Conservation (phyloP, 2,329 filamentous ascomycete genomes). For the Huntiella omanensis region DNA sequence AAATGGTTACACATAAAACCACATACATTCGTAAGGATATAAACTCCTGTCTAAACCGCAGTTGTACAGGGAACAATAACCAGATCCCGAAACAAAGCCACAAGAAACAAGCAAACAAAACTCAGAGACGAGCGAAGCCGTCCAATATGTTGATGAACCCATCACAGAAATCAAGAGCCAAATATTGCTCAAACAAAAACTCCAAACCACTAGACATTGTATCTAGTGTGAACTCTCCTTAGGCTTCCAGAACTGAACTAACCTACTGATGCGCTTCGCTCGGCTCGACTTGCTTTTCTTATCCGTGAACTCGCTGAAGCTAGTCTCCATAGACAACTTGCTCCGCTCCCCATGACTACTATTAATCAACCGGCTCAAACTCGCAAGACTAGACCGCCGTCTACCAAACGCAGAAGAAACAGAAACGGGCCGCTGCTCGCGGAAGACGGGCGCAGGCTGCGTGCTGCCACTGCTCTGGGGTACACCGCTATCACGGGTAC, state of each 20-base stretch:
- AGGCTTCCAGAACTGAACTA: conserved; percentile 64
- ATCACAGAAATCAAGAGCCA: neutral
- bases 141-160: no score
- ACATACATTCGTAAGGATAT: conserved; percentile 11
- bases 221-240: conserved; percentile 18
- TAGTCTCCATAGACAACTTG: conserved; percentile 53
- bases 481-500: conserved; percentile 47
- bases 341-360: conserved; percentile 56
- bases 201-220: neutral
- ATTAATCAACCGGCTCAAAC: conserved; percentile 57
- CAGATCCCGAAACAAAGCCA: neutral
- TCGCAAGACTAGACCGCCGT: conserved; percentile 57
- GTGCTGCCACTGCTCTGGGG: conserved; percentile 16
- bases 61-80: neutral
- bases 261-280: conserved; percentile 49
- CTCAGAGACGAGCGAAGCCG: neutral
- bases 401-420: conserved; percentile 46
- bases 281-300: conserved; percentile 43
- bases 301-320: conserved; percentile 33
- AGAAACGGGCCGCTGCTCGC: conserved; percentile 41
- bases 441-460: conserved; percentile 25
- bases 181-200: neutral
- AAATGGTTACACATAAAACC: conserved; percentile 10
- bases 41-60: no score
- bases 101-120: neutral